Conservation (phyloP, 352 stramenopile genomes). For the Phytopythium boreale region DNA sequence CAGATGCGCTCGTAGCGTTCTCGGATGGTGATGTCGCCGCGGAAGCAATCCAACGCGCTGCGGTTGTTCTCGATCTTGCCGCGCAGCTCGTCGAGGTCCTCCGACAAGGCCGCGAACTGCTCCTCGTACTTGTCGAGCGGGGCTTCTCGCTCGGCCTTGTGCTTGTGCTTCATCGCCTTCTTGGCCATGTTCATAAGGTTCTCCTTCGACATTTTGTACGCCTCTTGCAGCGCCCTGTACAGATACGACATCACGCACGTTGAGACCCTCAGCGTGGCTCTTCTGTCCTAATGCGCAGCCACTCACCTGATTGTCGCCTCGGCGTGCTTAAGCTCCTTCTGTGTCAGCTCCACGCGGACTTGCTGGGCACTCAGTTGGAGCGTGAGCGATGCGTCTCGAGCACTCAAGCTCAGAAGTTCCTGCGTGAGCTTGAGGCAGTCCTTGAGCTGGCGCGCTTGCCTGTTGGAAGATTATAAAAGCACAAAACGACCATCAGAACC, state of each 20-base stretch:
- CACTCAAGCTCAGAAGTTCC: slow-evolving; percentile 44
- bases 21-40: slow-evolving; percentile 68
- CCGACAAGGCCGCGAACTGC: slow-evolving; percentile 53
- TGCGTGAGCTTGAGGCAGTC: slow-evolving; percentile 52
- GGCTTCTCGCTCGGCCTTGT: slow-evolving; percentile 58
- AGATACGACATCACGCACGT: background rate
- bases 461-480: slow-evolving; percentile 11
- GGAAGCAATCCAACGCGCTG: slow-evolving; percentile 75
- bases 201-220: slow-evolving; percentile 61
- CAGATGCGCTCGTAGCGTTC: slow-evolving; percentile 70
- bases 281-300: background rate
- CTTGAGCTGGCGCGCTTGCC: slow-evolving; percentile 70
- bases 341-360: slow-evolving; percentile 63
- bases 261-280: background rate
- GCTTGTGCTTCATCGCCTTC: slow-evolving; percentile 68
- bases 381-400: slow-evolving; percentile 47
- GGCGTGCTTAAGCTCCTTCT: slow-evolving; percentile 53
- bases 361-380: slow-evolving; percentile 60
- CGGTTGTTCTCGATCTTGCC: slow-evolving; percentile 86
- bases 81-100: slow-evolving; percentile 75
- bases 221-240: slow-evolving; percentile 45
- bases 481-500: background rate
- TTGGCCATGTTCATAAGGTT: slow-evolving; percentile 55
- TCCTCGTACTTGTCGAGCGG: slow-evolving; percentile 65
- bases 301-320: slow-evolving; percentile 45